A percentile compares a stretch with the other conserved stretches of the same genome.
Conservation (phyloP, 1,284 basidiomycete genomes). For the Pholiota adiposa region DNA sequence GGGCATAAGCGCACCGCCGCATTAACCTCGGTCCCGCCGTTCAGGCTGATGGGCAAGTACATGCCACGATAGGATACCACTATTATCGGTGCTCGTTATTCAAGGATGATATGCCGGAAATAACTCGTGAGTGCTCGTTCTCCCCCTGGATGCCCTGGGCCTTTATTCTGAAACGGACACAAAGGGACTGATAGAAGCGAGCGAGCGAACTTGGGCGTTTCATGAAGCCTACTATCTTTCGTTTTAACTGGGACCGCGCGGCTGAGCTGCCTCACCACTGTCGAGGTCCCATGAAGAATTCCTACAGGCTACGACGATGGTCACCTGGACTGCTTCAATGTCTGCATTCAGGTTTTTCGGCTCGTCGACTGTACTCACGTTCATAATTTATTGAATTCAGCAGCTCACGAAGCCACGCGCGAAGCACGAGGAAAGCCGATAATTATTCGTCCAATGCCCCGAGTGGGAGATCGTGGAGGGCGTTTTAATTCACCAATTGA, state of each 20-base stretch:
- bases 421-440: not conserved
- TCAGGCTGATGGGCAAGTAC: no score
- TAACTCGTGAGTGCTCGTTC: not conserved
- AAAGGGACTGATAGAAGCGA: not conserved
- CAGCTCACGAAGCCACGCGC: not conserved
- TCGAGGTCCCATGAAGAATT: not conserved
- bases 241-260: not conserved
- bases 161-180: not conserved
- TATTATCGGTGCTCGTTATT: not conserved
- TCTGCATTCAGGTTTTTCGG: no score
- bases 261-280: not conserved
- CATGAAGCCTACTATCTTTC: not conserved
- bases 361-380: not conserved
- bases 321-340: no score
- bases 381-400: not conserved
- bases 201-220: not conserved
- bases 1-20: not conserved
- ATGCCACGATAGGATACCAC: not conserved
- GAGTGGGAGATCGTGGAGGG: not conserved
- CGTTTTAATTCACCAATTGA: not conserved
- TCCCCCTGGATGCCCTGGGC: not conserved
- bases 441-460: not conserved
- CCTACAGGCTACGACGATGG: no score
- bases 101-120: not conserved
- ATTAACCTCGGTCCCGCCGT: not conserved